phyloP scores from a whole-genome alignment of 768 basidiomycete genomes.

The Suillus weaverae region DNA sequence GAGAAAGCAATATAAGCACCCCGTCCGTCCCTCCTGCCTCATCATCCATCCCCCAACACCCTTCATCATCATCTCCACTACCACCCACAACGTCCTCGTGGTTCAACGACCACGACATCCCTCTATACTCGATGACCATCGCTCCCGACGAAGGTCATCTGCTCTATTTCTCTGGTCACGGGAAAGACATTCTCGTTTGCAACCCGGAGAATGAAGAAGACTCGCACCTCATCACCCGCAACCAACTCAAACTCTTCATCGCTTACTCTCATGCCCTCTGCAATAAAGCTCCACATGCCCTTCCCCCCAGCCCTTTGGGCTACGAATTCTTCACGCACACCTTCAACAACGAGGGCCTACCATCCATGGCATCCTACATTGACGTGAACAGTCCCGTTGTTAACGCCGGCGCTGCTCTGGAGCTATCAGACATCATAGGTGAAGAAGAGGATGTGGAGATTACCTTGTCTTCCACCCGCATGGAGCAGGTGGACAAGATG shows the following conservation, averaged over 20 bases:
- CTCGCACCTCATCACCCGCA: not conserved
- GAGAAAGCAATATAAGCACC: not conserved
- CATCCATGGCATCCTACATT: not conserved
- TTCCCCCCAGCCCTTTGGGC: not conserved
- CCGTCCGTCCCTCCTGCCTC: not conserved
- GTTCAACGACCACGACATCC: no score
- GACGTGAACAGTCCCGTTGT: not conserved
- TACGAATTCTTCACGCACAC: not conserved
- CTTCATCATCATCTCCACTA: not conserved
- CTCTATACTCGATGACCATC: not conserved
- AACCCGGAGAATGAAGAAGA: not conserved
- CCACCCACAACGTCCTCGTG: no score
- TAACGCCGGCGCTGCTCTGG: no score
- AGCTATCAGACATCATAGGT: not conserved
- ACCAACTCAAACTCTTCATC: not conserved
- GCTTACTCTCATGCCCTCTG: not conserved
- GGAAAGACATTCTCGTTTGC: not conserved
- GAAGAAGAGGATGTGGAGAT: not conserved
- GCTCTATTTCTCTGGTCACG: not conserved
- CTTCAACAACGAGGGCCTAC: not conserved
- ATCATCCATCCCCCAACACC: not conserved
- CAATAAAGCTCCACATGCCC: not conserved
- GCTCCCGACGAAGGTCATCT: fast-evolving
- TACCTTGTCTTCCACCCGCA: not conserved
- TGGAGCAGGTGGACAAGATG: not conserved